Percentiles rank a stretch among this genome's conserved stretches.
These are phyloP conservation scores for Nicotiana obtusifolia DNA, from an alignment of 257 asterid species.

Conservation along the genomic window DNA sequence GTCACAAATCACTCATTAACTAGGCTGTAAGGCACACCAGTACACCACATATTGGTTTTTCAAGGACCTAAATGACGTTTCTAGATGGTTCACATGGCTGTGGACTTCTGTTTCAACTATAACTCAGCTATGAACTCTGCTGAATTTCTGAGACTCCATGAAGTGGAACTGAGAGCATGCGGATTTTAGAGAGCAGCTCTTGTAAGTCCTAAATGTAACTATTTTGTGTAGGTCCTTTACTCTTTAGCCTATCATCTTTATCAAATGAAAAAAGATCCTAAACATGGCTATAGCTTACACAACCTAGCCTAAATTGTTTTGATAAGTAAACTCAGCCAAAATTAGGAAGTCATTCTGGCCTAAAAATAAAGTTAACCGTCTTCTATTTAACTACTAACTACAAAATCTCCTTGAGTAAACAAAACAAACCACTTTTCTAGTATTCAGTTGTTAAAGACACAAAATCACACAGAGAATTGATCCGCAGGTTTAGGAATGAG, in stretches of 20 bases:
- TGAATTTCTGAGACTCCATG: background rate
- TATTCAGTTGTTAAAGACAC: background rate
- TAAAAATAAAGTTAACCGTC: background rate
- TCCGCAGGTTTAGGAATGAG: background rate
- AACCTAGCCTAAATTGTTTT: background rate
- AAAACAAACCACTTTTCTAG: background rate
- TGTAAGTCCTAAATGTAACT: background rate
- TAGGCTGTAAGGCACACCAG: background rate
- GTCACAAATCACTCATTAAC: background rate
- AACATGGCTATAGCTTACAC: background rate
- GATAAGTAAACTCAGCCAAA: no score
- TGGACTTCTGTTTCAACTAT: background rate
- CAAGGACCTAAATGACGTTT: background rate
- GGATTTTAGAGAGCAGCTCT: background rate
- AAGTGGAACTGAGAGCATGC: background rate
- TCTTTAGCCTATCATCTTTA: background rate
- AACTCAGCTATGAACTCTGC: background rate
- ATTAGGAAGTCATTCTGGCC: background rate
- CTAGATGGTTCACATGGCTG: background rate
- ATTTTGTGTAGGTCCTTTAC: background rate
- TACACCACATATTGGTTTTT: background rate
- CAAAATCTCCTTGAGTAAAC: background rate
- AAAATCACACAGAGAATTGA: background rate
- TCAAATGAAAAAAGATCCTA: background rate
- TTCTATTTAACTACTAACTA: background rate